Base-by-base conservation (phyloP, 495 filamentous ascomycete genomes). In the Thermothielavioides terrestris region DNA sequence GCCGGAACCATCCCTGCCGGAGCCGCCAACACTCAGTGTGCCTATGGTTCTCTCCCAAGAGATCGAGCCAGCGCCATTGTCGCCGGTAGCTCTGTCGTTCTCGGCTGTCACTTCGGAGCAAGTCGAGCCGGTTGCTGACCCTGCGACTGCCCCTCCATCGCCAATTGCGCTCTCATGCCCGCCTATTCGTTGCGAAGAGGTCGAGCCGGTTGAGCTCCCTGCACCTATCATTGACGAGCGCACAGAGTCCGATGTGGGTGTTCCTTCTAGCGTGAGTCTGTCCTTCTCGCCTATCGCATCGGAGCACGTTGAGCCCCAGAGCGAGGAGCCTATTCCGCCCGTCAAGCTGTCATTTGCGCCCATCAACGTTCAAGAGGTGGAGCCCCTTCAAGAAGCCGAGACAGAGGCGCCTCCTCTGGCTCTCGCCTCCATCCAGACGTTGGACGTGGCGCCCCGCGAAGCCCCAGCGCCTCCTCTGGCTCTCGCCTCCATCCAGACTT, bases 391-490 rank as follows among this genome's bases (percentile, higher is more conserved):
- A n/a, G 61, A 60, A 25, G 51, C 57, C n/a, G 49, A 51, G 35
- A 15, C 26, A 15, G 46, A 45, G 10, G 41, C 53, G 32, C 40
- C 63, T 31, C 54, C 53, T 32, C 52, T 70, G n/a, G 59, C 54
- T 6, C 43, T 68, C 21, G 65, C 67, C 1, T 44, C 38, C 6
- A 52, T 68, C 7, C 50, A 64, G 35, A 48, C 60, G 26, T 46
- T 60, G 30, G 52, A 63, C 45, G 54, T 70, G 6, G 61, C 68
- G 38, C 65, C 70, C 12, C 43, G 42, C 9, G 43, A 51, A 14
- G 39, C 30, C 1, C 42, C 50, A 18, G 7, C 43, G 20, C 56
- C 61, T 6, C 27, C 31, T 27, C 54, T 70, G 15, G 58, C 52
- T 5, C 44, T 68, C 20, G 65, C 69, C 1, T 45, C 41, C 9